Base-by-base conservation (phyloP, 768 basidiomycete genomes). In the Suillus ampliporus region DNA sequence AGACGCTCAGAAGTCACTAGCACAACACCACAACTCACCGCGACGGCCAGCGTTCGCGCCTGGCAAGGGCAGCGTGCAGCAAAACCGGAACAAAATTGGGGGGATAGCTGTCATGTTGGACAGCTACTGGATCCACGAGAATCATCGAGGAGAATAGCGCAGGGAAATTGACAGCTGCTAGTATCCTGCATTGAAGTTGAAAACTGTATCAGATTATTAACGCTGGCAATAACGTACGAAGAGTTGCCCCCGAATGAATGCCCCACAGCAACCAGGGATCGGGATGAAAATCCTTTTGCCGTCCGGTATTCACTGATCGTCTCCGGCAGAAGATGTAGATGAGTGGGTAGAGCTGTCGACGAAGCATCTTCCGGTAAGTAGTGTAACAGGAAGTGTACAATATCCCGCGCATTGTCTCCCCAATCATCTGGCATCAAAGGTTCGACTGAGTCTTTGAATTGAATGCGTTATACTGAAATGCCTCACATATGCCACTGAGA, bases 221-320 rank as follows among this genome's bases (percentile, higher is more conserved):
- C 5, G 31, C 34, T 23, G 52, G 26, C 13, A 28, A 60, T 19
- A 57, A 80, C 91, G 69, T 70, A 93, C 88, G 86, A 82, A 2
- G 87, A 86, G 69, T 88, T 89, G 2, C 91, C 95, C 21, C 95
- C 92, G 57, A 92, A 88, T 0, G 94, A 95, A 71, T 97, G 95
- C 0, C 94, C 95, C 4, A 94, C 77, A 5, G 80, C 86, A 26
- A 94, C 78, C 2, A 95, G 68, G 19, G 74, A 84, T 38, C 89
- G 83, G 6, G 76, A 65, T 2, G 51, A 64, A 68, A 88, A 86
- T 1, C 91, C 91, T 21, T 72, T 66, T 2, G 64, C 62, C 41
- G 72, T 70, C 43, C 91, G 84, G 17, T 68, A 58, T 1, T 75
- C 69, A 0, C 84, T 75, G 60, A 86, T 79, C 6, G 72, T 65